Evolutionary conservation across 2,329 filamentous ascomycete genomes (phyloP).

Genomic region (Alternaria ventricosa): DNA sequence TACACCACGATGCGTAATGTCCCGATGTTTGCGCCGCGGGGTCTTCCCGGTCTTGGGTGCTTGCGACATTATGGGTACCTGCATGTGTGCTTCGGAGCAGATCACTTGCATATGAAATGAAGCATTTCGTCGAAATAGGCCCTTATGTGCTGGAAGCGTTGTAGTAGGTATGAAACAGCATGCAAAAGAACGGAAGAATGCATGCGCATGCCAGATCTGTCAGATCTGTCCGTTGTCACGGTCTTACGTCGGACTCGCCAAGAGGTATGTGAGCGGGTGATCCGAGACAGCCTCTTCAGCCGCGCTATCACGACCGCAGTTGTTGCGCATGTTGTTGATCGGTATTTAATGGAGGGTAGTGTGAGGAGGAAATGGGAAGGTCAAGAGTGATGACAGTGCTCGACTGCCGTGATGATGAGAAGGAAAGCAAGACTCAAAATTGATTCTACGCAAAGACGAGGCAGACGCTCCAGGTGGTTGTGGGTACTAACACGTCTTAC

Average conservation of each 20-base stretch:
- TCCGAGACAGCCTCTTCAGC: not conserved
- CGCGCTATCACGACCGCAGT: not conserved
- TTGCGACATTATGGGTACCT: not conserved
- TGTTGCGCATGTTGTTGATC: not conserved
- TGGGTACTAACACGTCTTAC: not conserved
- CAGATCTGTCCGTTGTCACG: not conserved
- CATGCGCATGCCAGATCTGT: not conserved
- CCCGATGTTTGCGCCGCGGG: not conserved
- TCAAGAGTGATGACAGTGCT: not conserved
- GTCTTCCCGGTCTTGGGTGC: not conserved
- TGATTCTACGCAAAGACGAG: not conserved
- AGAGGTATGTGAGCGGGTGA: not conserved
- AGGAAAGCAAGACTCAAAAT: not conserved
- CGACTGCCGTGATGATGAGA: not conserved
- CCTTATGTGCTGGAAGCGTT: not conserved
- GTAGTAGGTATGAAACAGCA: not conserved
- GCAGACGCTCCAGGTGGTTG: not conserved
- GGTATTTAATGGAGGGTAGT: not conserved
- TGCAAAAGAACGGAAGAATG: not conserved
- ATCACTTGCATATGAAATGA: not conserved
- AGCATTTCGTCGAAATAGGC: not conserved
- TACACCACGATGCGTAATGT: not conserved
- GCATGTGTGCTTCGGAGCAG: not conserved
- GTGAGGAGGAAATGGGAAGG: not conserved
- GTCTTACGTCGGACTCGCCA: not conserved